Evolutionary conservation across 1,284 basidiomycete species (phyloP).

Genomic region (Rhodotorula sp.): DNA sequence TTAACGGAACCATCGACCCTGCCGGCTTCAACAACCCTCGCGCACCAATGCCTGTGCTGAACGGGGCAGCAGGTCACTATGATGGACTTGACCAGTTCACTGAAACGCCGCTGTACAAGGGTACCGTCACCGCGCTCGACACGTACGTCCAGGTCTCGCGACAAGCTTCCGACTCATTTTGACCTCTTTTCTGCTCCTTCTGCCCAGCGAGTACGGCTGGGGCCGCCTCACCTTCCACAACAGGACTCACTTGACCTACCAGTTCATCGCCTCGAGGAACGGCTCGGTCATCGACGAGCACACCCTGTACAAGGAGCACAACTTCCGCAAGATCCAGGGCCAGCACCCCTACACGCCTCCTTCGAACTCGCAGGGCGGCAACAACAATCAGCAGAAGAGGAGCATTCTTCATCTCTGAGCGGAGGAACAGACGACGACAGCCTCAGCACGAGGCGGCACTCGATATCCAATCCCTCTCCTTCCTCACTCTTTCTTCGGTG

Average conservation of each 20-base stretch:
- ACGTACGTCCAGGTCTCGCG: slow-evolving; percentile 6
- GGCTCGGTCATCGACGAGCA: slow-evolving; percentile 17
- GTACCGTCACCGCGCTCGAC: slow-evolving; percentile 10
- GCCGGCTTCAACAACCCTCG: slow-evolving; percentile 46
- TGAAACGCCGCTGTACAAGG: slow-evolving; percentile 5
- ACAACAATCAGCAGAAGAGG: too few relatives aligned
- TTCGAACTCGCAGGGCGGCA: too few relatives aligned
- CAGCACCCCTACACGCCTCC: background rate
- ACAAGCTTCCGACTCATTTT: too few relatives aligned
- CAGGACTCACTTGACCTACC: slow-evolving; percentile 22
- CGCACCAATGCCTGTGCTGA: slow-evolving; percentile 40
- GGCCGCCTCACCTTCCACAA: slow-evolving; percentile 27
- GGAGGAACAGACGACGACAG: too few relatives aligned
- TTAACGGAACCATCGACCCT: slow-evolving; percentile 40
- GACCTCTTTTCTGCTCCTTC: background rate
- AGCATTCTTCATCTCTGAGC: too few relatives aligned
- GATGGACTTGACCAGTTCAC: slow-evolving; percentile 27
- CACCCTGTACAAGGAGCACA: slow-evolving; percentile 31
- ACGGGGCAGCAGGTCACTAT: slow-evolving; percentile 44
- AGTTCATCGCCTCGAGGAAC: slow-evolving; percentile 27
- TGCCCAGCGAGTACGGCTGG: slow-evolving; percentile 20
- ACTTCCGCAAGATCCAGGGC: background rate
- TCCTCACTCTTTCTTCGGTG: too few relatives aligned
- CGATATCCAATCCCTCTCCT: too few relatives aligned
- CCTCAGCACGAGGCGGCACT: too few relatives aligned